Conservation (phyloP, 257 asterid genomes). For the Apocynum venetum region DNA sequence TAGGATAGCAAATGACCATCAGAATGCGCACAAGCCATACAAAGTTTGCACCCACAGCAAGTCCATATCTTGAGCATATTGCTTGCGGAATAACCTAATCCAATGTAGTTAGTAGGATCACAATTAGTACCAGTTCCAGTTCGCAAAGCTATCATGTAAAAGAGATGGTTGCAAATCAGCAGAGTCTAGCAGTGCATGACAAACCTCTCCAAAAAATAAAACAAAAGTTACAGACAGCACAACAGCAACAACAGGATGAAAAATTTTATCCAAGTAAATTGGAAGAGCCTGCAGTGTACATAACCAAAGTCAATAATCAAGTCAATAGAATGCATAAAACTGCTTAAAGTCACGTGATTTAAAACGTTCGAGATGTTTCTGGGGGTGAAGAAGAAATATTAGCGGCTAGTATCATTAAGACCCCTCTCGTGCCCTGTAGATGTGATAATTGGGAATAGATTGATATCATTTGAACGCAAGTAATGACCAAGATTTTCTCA, state of each 20-base stretch:
- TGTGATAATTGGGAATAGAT: background rate
- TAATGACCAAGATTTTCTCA: background rate
- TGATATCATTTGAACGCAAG: background rate
- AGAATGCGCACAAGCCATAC: constrained; percentile 87
- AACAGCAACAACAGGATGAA: constrained; percentile 89
- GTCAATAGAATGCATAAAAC: background rate
- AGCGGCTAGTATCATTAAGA: background rate
- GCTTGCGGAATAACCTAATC: constrained; percentile 91
- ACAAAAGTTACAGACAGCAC: constrained; percentile 95
- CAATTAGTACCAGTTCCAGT: constrained; percentile 14
- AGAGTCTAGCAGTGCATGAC: constrained; percentile 2
- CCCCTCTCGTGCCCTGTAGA: background rate
- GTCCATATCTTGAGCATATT: constrained; percentile 82
- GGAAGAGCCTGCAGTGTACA: constrained; percentile 78
- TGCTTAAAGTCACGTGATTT: background rate
- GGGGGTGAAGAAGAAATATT: background rate
- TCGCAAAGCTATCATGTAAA: background rate
- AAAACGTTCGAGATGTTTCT: background rate
- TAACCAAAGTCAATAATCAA: background rate
- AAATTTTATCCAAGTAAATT: constrained; percentile 76
- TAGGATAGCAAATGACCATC: constrained; percentile 85
- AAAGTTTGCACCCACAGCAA: constrained; percentile 95
- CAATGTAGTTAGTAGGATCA: constrained; percentile 17
- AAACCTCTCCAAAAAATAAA: constrained; percentile 96
- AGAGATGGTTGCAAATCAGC: background rate